phyloP scores from a whole-genome alignment of 2,329 filamentous ascomycete species.

The Paecilomyces dactylethromorphus region DNA sequence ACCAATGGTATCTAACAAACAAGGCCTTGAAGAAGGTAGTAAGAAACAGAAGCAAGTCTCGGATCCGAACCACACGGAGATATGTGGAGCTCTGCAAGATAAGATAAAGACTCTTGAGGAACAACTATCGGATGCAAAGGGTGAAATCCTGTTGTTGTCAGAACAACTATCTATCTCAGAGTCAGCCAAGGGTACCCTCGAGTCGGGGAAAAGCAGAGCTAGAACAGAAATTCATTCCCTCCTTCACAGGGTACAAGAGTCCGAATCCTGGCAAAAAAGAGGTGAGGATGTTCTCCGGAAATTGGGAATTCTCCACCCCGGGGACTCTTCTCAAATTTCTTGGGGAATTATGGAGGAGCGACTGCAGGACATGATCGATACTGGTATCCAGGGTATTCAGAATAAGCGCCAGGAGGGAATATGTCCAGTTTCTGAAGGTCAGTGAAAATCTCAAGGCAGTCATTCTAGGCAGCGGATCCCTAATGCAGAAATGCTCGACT shows the following conservation, averaged over 20 bases:
- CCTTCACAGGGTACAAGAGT: constrained; percentile 17
- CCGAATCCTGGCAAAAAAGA: constrained; percentile 15
- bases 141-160: constrained; percentile 16
- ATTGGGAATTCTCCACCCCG: constrained; percentile 7
- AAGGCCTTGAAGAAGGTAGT: constrained; percentile 12
- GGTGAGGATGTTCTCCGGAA: constrained; percentile 14
- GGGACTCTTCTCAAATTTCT: constrained; percentile 11
- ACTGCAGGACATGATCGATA: constrained; percentile 5
- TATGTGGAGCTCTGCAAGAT: constrained; percentile 6
- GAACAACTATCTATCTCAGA: neutral
- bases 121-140: constrained; percentile 17
- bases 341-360: constrained; percentile 14
- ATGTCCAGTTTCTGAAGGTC: neutral
- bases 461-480: neutral
- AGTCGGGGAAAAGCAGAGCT: constrained; percentile 12
- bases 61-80: constrained; percentile 3
- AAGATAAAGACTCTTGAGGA: constrained; percentile 10
- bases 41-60: constrained; percentile 7
- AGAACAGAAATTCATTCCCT: constrained; percentile 18
- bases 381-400: neutral
- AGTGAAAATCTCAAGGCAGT: neutral
- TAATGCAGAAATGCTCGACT: neutral
- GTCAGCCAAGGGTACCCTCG: constrained; percentile 10
- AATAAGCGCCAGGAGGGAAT: neutral
- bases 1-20: constrained; percentile 13